Evolutionary conservation across 441 rosid species (phyloP), one percentile per base, ranked within the genome.

Genomic region (Francoa sonchifolia): DNA sequence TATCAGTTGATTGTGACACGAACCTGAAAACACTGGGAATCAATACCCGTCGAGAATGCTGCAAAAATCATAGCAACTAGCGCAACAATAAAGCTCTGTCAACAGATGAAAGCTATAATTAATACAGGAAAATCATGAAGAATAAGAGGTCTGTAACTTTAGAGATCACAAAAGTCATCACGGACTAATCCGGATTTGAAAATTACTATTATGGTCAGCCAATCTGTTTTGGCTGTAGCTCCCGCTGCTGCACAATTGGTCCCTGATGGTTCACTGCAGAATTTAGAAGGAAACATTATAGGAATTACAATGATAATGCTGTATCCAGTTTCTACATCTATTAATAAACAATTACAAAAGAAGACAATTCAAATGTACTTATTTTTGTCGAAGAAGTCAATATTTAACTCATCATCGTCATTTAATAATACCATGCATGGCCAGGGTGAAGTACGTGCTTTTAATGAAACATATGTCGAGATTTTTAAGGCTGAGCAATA

Each of bases 1-100:
- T 17, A 40, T n/a, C 29, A 10, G 49, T 23, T 13, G 42, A 19
- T 15, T 35, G 26, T 6, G 26, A 38, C 20, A 50, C 68, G 34
- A 63, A 89, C 98, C 96, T 89, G 95, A 59, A 89, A 79, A 55
- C 98, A 79, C 43, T 89, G 69, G 1, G 98, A 89, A 58, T 85
- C 96, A 18, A 89, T 82, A 29, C 98, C 98, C 0, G 96, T 85
- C 0, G 98, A 89, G 65, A 85, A 89, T 44, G 98, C 85, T 1
- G 98, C 98, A 12, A 82, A 69, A 48, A 89, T 96, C 57, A 89
- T 89, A 17, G 96, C 72, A 17, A 89, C 71, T 8, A 89, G 46
- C 2, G 96, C 98, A 45, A 89, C 69, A 36, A 85, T 58, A 61
- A 89, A 89, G 67, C 95, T 85, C 95, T 85, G 83, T 38, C 15